Base-by-base conservation (phyloP, 345 rosid genomes). In the Linum tenue region DNA sequence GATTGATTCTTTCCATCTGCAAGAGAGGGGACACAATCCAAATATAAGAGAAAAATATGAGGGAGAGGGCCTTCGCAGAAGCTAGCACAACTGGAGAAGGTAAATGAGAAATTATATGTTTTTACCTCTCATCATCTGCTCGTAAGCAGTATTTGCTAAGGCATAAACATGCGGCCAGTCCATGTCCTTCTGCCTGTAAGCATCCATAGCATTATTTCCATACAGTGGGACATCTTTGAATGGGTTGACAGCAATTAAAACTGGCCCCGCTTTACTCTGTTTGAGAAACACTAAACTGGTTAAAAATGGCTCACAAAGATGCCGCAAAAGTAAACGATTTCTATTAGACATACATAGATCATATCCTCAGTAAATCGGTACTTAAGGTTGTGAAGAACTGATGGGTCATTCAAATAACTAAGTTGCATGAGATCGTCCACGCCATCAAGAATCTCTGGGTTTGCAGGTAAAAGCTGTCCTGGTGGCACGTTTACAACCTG, bases 231-330 rank as follows among this genome's bases (percentile, higher is more conserved):
- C 76, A 64, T 72, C 73, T 83, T 88, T 95, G 67, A 89, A 87
- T 2, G 99, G 99, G 80, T 91, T 95, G 74, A 95, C 62, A 5
- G 96, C 92, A 66, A 95, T 81, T 84, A 91, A 77, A 44, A 91
- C 84, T 44, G 95, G 92, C 55, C 99, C 97, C 63, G 96, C 97
- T 83, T 87, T 91, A 76, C 89, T 91, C 99, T 95, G 69, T 43
- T 60, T 4, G 51, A 70, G 58, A 74, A 77, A 73, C 37, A 39
- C 22, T 51, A 57, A 22, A 58, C 51, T 37, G 51, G 63, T 58
- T 50, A 73, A 70, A 66, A 55, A 42, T 68, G 64, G 57, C 55
- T 39, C 61, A 50, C 22, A 65, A 59, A 66, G 22, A 7, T 55
- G 43, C 37, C 9, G 65, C 55, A 42, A 5, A 53, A 22, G 50